These are phyloP conservation scores for Komagataea norvegica DNA, from an alignment of 1,139 yeast species.

Conservation along the genomic window DNA sequence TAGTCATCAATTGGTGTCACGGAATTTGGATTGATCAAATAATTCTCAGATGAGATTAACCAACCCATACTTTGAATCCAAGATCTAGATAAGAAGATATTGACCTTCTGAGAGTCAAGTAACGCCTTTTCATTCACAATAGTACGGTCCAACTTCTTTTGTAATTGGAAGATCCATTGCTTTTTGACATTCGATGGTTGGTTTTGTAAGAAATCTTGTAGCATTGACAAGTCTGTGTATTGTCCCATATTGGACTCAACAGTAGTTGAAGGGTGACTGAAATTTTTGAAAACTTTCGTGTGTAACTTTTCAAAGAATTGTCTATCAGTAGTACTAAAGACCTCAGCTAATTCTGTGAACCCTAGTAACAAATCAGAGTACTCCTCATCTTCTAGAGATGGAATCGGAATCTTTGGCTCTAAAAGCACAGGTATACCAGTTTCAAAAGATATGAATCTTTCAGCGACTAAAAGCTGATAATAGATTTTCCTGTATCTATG, in stretches of 20 bases:
- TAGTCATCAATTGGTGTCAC: slow-evolving; percentile 16
- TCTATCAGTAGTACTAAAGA: slow-evolving; percentile 23
- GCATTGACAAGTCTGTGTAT: slow-evolving; percentile 15
- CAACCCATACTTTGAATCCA: slow-evolving; percentile 26
- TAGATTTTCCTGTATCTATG: slow-evolving; percentile 24
- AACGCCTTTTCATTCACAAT: slow-evolving; percentile 11
- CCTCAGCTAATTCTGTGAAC: slow-evolving; percentile 21
- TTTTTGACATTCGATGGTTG: slow-evolving; percentile 18
- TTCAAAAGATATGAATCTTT: slow-evolving; percentile 21
- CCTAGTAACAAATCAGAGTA: slow-evolving; percentile 23
- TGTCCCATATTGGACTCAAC: slow-evolving; percentile 9
- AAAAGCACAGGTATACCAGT: slow-evolving; percentile 20
- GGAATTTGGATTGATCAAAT: slow-evolving; percentile 13
- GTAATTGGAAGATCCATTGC: slow-evolving; percentile 21
- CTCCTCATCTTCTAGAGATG: slow-evolving; percentile 22
- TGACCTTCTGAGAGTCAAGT: slow-evolving; percentile 22
- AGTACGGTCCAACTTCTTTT: slow-evolving; percentile 16
- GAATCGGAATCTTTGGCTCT: slow-evolving; percentile 23
- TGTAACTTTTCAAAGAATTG: slow-evolving; percentile 21
- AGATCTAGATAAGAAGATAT: slow-evolving; percentile 22
- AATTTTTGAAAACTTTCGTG: slow-evolving; percentile 11
- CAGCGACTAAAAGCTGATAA: slow-evolving; percentile 21
- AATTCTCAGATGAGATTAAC: slow-evolving; percentile 22
- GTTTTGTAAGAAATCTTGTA: slow-evolving; percentile 19
- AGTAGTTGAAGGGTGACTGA: slow-evolving; percentile 2